Evolutionary conservation across 192 early-diverging fungal species (phyloP), one percentile per base, ranked within the genome.

Genomic region (Irineochytrium annulatum): DNA sequence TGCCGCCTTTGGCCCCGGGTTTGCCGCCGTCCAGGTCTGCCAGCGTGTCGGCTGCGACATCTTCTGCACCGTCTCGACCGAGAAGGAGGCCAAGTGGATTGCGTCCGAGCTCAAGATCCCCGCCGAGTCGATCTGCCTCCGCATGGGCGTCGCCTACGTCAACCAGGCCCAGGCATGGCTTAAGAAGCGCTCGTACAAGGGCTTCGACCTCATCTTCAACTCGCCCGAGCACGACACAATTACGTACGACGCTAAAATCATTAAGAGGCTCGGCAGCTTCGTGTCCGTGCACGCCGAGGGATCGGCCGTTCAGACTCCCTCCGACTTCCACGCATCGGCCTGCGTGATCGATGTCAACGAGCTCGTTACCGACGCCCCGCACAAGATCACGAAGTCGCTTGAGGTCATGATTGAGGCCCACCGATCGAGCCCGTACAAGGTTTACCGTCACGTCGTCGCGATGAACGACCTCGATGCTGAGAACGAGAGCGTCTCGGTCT

Each of bases 151-250:
- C 19, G 22, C n/a, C 17, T 26, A 17, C 28, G 52, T 20, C 33
- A 24, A 31, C 52, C n/a, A 31, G 28, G 28, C n/a, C 17, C 19
- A n/a, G 28, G 33, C 3, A n/a, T n/a, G n/a, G n/a, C n/a, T n/a
- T 32, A 53, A 53, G 17, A 53, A 29, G n/a, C 52, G 28, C 33
- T 17, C 22, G 29, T 31, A 31, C 52, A n/a, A 24, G 26, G 33
- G 33, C 52, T 27, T 17, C 52, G 20, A 53, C 52, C 52, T 53
- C 17, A 32, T 53, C 52, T 8, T 53, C 52, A 53, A 53, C 52
- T 17, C 52, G 28, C 28, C 28, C 28, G 17, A 24, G 22, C 2
- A 26, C 19, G n/a, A 31, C 17, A 31, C 27, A 26, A 26, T 31
- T n/a, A 17, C 19, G n/a, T 53, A 31, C 26, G 28, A 26, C 19